phyloP scores from a whole-genome alignment of 495 filamentous ascomycete species.

The Tetracladium setigerum region DNA sequence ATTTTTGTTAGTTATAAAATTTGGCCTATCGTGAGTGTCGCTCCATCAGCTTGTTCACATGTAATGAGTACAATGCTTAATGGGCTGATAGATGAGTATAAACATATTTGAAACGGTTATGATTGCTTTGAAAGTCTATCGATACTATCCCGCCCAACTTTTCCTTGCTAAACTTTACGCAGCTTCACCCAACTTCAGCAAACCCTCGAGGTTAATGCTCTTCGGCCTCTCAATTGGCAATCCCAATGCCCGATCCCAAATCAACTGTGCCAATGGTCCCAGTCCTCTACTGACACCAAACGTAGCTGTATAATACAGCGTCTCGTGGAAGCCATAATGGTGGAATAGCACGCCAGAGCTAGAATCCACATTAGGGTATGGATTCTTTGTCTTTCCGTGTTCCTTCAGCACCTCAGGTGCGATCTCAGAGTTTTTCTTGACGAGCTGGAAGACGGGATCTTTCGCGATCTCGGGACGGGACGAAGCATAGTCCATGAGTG shows the following conservation, averaged over 20 bases:
- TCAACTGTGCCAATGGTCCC: slow-evolving; percentile 85
- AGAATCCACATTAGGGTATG: slow-evolving; percentile 92
- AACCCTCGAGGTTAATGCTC: slow-evolving; percentile 84
- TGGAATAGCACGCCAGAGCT: slow-evolving; percentile 91
- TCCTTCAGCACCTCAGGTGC: slow-evolving; percentile 82
- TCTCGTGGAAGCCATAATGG: slow-evolving; percentile 94
- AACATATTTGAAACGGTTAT: too few relatives aligned
- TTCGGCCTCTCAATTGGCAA: slow-evolving; percentile 98
- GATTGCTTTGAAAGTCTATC: too few relatives aligned
- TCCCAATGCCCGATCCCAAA: slow-evolving; percentile 93
- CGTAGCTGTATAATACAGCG: slow-evolving; percentile 94
- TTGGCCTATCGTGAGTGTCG: too few relatives aligned
- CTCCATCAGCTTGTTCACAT: too few relatives aligned
- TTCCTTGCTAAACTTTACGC: slow-evolving; percentile 14
- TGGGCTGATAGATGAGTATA: too few relatives aligned
- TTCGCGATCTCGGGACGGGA: slow-evolving; percentile 73
- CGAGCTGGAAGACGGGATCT: slow-evolving; percentile 89
- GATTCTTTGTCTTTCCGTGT: slow-evolving; percentile 99
- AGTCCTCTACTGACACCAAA: slow-evolving; percentile 91
- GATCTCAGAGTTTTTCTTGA: slow-evolving; percentile 70
- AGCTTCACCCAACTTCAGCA: slow-evolving; percentile 52
- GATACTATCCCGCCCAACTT: too few relatives aligned
- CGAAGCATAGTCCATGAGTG: slow-evolving; percentile 90
- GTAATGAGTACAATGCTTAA: too few relatives aligned
- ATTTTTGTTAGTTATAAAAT: too few relatives aligned